These are phyloP conservation scores for Podospora sp. DNA, from an alignment of 495 filamentous ascomycete genomes.

Conservation along the genomic window DNA sequence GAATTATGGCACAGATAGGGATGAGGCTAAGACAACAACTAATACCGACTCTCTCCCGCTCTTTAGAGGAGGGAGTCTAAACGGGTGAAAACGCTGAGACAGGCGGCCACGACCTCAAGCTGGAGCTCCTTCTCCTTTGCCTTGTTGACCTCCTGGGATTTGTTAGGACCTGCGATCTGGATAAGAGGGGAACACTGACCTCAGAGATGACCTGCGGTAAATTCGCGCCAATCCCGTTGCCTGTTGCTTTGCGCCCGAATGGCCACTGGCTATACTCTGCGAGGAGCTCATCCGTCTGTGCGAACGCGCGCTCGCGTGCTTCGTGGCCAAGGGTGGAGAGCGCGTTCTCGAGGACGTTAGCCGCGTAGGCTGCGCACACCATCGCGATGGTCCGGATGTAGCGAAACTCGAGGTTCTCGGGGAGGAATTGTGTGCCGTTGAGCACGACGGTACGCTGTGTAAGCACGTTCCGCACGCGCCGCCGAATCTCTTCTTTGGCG, in stretches of 20 bases:
- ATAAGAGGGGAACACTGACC: slow-evolving; percentile 34
- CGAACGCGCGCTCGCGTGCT: slow-evolving; percentile 88
- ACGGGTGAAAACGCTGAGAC: slow-evolving; percentile 93
- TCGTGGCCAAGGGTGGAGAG: slow-evolving; percentile 91
- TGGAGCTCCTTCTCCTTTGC: slow-evolving; percentile 91
- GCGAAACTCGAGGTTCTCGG: slow-evolving; percentile 90
- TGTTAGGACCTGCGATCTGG: slow-evolving; percentile 15
- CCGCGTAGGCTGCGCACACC: slow-evolving; percentile 97
- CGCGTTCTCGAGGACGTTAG: slow-evolving; percentile 98
- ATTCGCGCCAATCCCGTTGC: slow-evolving; percentile 88
- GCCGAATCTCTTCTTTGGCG: slow-evolving; percentile 94
- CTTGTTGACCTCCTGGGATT: slow-evolving; percentile 68
- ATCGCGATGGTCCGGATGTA: slow-evolving; percentile 89
- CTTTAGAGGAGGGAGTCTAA: slow-evolving; percentile 79
- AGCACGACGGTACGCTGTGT: slow-evolving; percentile 93
- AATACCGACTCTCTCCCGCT: neutral
- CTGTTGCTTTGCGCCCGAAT: slow-evolving; percentile 78
- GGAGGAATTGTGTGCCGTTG: slow-evolving; percentile 78
- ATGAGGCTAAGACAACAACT: neutral
- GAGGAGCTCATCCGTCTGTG: slow-evolving; percentile 93
- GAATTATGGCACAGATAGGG: neutral
- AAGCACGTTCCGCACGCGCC: slow-evolving; percentile 87
- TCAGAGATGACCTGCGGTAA: slow-evolving; percentile 85
- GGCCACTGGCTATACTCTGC: slow-evolving; percentile 97
- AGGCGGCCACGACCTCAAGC: slow-evolving; percentile 94